Evolutionary conservation across 2,329 filamentous ascomycete species (phyloP).

Genomic region (Penicillium sp.): DNA sequence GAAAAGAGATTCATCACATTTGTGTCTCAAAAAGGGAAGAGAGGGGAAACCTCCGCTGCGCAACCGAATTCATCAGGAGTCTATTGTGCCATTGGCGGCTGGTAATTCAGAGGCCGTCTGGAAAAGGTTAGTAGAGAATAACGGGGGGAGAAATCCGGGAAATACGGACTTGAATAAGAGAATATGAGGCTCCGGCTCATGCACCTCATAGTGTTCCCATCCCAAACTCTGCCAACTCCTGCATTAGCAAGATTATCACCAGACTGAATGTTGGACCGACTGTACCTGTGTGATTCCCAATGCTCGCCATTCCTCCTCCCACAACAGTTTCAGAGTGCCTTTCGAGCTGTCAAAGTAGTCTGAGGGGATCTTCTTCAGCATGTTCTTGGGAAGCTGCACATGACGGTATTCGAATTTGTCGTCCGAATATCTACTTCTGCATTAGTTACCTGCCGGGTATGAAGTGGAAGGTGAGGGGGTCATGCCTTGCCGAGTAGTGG

Average conservation of each 20-base stretch:
- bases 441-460: constrained; percentile 13
- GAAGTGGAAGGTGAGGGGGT: not conserved
- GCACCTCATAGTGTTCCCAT: constrained; percentile 99
- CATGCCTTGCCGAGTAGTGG: constrained; percentile 84
- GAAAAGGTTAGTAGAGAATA: not conserved
- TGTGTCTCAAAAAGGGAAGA: constrained; percentile 4
- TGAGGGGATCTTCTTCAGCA: constrained; percentile 95
- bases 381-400: constrained; percentile 94
- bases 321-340: constrained; percentile 91
- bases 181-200: constrained; percentile 98
- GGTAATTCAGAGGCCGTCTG: constrained; percentile 82
- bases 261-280: not conserved
- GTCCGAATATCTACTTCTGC: constrained; percentile 75
- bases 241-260: constrained; percentile 6
- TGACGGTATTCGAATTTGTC: constrained; percentile 94
- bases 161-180: constrained; percentile 89
- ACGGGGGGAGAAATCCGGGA: constrained; percentile 15
- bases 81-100: constrained; percentile 58
- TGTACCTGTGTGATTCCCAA: constrained; percentile 92
- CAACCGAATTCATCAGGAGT: constrained; percentile 12
- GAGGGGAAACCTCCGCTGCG: constrained; percentile 1
- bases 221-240: constrained; percentile 72
- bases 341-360: constrained; percentile 88
- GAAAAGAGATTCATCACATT: not conserved
- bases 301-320: constrained; percentile 98